Conservation (phyloP, 1,139 yeast genomes). For the Trichomonascaceae sp. region DNA sequence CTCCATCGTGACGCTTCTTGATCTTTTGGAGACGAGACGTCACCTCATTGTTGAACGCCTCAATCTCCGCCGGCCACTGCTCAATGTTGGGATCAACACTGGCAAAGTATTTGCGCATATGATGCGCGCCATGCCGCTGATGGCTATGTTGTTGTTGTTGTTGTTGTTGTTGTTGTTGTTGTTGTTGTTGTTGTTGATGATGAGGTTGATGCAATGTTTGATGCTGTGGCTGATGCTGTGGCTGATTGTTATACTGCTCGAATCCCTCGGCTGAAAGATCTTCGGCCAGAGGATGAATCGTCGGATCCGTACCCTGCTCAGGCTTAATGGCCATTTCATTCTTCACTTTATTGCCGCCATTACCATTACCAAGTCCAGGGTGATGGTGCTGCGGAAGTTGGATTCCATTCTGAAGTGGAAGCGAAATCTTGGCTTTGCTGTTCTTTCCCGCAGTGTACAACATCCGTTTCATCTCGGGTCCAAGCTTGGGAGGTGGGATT, state of each 20-base stretch:
- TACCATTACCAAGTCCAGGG: constrained; percentile 2
- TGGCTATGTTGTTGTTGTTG: background rate
- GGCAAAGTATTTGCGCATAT: constrained; percentile 41
- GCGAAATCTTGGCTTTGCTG: constrained; percentile 7
- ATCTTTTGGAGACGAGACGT: constrained; percentile 56
- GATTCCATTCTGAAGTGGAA: constrained; percentile 3
- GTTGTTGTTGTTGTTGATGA: constrained; percentile 9
- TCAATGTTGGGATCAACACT: constrained; percentile 35
- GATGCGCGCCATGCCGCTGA: too few species aligned
- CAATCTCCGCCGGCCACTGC: constrained; percentile 63
- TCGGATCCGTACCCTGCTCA: constrained; percentile 12
- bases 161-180: constrained; percentile 5
- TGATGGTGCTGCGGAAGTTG: constrained; percentile 1
- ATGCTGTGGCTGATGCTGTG: constrained; percentile 10
- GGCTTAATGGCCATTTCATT: constrained; percentile 20
- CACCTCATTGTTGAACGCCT: constrained; percentile 55
- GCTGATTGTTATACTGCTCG: constrained; percentile 8
- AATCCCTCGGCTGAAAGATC: constrained; percentile 18
- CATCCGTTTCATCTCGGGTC: constrained; percentile 17
- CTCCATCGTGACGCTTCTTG: constrained; percentile 81
- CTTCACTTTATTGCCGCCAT: constrained; percentile 9
- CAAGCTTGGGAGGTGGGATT: constrained; percentile 23
- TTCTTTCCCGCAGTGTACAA: constrained; percentile 16
- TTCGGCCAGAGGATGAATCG: constrained; percentile 13
- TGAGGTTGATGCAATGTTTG: background rate